Evolutionary conservation across 2,329 filamentous ascomycete genomes (phyloP).

Genomic region (Bipolaris sorokiniana): DNA sequence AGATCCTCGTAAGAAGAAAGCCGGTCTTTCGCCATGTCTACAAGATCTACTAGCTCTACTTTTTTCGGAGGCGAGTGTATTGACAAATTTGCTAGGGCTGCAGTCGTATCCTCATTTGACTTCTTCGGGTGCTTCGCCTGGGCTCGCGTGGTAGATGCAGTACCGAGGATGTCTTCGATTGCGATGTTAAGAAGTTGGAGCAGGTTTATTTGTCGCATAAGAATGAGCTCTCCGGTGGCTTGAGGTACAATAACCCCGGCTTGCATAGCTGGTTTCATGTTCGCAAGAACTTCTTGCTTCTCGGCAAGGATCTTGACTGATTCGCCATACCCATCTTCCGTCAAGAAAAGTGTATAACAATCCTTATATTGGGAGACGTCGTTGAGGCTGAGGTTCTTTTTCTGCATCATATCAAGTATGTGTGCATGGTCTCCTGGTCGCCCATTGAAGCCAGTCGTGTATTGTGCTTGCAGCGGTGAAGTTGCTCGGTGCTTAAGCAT

Average conservation of each 20-base stretch:
- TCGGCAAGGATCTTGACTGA: slow-evolving; percentile 35
- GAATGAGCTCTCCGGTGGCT: slow-evolving; percentile 41
- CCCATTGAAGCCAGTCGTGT: slow-evolving; percentile 33
- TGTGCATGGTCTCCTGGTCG: slow-evolving; percentile 47
- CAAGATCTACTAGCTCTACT: slow-evolving; percentile 30
- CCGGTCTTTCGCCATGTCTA: neutral
- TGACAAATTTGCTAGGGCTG: slow-evolving; percentile 45
- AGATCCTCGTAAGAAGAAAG: slow-evolving; percentile 40
- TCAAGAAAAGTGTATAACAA: slow-evolving; percentile 49
- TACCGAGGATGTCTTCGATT: slow-evolving; percentile 53
- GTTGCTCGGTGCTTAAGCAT: slow-evolving; percentile 51
- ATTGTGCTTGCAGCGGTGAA: slow-evolving; percentile 12
- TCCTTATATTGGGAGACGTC: slow-evolving; percentile 32
- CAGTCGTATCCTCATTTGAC: slow-evolving; percentile 31
- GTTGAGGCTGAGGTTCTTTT: slow-evolving; percentile 40
- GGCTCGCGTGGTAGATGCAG: slow-evolving; percentile 42
- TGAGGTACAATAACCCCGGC: slow-evolving; percentile 30
- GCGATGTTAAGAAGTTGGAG: slow-evolving; percentile 52
- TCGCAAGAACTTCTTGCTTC: slow-evolving; percentile 25
- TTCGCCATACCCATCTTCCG: slow-evolving; percentile 48
- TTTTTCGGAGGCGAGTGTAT: slow-evolving; percentile 24
- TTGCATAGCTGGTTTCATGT: slow-evolving; percentile 23
- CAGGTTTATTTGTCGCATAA: slow-evolving; percentile 50
- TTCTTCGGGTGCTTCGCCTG: slow-evolving; percentile 38
- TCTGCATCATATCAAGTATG: slow-evolving; percentile 47